Evolutionary conservation across 345 rosid species (phyloP).

Genomic region (Excoecaria agallocha): DNA sequence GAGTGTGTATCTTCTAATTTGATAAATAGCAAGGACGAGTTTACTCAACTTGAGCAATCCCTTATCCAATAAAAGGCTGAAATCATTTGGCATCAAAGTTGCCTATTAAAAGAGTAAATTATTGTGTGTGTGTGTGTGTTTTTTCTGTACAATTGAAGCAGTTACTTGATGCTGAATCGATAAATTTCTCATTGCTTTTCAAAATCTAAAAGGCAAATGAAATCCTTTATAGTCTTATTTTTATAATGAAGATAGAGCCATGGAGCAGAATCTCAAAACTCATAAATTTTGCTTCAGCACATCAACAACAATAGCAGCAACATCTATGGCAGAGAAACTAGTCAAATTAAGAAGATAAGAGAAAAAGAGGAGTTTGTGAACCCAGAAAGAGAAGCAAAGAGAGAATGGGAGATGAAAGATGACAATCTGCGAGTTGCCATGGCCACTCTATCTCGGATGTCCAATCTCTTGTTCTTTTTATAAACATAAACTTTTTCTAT

Average conservation of each 20-base stretch:
- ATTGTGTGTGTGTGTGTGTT: too few relatives aligned
- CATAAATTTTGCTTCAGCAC: background rate
- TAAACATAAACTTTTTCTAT: too few relatives aligned
- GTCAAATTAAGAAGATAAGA: too few relatives aligned
- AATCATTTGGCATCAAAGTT: background rate
- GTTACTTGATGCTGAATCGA: constrained; percentile 77
- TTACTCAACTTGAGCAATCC: constrained; percentile 70
- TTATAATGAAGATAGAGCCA: background rate
- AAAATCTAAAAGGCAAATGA: too few relatives aligned
- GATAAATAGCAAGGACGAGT: constrained; percentile 69
- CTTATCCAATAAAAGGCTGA: constrained; percentile 80
- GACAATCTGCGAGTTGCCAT: constrained; percentile 55
- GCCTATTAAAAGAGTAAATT: constrained; percentile 11
- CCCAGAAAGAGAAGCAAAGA: constrained; percentile 44
- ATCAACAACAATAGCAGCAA: too few relatives aligned
- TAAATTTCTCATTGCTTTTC: constrained; percentile 66
- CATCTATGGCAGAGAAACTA: background rate
- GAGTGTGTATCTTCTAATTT: constrained; percentile 90
- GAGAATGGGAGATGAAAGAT: constrained; percentile 32
- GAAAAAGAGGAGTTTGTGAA: constrained; percentile 9
- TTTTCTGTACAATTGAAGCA: background rate
- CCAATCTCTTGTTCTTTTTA: background rate
- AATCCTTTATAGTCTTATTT: too few relatives aligned
- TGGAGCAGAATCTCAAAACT: background rate
- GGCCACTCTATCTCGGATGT: constrained; percentile 7